phyloP scores from a whole-genome alignment of 345 rosid genomes.

The Hibiscus syriacus region DNA sequence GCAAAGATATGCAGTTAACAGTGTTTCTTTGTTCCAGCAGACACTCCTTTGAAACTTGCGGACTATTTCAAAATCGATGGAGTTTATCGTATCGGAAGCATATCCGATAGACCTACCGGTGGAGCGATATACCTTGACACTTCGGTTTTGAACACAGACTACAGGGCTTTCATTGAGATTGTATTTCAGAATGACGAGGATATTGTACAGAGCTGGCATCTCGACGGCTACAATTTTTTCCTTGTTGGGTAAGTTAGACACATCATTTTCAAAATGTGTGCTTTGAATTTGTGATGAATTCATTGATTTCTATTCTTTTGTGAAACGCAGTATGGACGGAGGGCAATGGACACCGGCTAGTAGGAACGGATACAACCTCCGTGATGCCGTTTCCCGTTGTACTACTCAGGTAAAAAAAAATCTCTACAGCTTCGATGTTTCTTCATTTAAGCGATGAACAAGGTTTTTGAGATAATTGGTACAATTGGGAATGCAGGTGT shows the following conservation, averaged over 20 bases:
- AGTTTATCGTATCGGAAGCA: slow-evolving; percentile 62
- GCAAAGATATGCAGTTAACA: too few species aligned
- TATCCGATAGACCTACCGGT: slow-evolving; percentile 57
- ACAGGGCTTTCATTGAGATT: too few species aligned
- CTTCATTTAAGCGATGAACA: background rate
- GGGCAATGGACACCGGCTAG: slow-evolving; percentile 75
- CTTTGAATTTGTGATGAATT: background rate
- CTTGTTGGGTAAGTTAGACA: too few species aligned
- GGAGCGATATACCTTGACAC: slow-evolving; percentile 79
- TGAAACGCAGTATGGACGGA: slow-evolving; percentile 78
- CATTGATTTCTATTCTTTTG: background rate
- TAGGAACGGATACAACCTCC: slow-evolving; percentile 72
- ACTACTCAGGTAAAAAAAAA: slow-evolving; percentile 73
- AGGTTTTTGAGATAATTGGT: background rate
- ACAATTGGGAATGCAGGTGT: slow-evolving; percentile 44
- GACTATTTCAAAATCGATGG: too few species aligned
- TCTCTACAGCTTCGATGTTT: background rate
- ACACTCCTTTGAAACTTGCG: slow-evolving; percentile 90
- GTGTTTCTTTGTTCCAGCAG: slow-evolving; percentile 59
- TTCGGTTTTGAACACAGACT: slow-evolving; percentile 61
- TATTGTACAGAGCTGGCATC: too few species aligned
- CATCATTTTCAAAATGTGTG: background rate
- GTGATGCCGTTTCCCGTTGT: slow-evolving; percentile 65
- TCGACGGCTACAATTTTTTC: too few species aligned
- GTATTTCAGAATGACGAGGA: too few species aligned